Percentiles rank a stretch among this genome's conserved stretches.
phyloP scores from a whole-genome alignment of 1,139 yeast species.

The Kurtzmaniella quercitrusa region DNA sequence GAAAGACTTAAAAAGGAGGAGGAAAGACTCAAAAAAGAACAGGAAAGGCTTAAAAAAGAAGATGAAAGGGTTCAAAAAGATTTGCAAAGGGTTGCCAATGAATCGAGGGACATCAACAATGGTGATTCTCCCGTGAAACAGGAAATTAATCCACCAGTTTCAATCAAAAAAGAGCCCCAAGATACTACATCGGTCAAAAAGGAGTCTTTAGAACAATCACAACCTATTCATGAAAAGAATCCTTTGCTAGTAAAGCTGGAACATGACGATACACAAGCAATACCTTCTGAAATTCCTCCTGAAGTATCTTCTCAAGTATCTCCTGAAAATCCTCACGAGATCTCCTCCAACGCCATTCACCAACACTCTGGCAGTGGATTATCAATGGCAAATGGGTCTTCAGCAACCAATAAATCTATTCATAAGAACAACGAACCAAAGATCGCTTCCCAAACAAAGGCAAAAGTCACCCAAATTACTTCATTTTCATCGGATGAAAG shows the following conservation, averaged over 20 bases:
- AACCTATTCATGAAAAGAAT: background rate
- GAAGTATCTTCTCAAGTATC: background rate
- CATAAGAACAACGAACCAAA: too few species aligned
- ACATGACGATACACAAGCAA: background rate
- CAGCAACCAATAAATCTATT: too few species aligned
- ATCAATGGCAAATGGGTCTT: too few species aligned
- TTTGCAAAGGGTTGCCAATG: too few species aligned
- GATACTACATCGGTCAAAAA: background rate
- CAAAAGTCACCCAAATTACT: background rate
- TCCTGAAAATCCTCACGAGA: background rate
- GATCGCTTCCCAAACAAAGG: background rate
- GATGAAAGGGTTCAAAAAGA: too few species aligned
- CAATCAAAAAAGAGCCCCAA: background rate
- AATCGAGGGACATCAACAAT: too few species aligned
- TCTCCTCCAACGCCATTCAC: background rate
- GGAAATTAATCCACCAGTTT: background rate
- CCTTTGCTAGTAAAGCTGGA: background rate
- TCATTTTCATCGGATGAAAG: conserved; percentile 9
- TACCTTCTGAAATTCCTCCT: background rate
- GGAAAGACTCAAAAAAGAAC: too few species aligned
- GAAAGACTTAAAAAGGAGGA: too few species aligned
- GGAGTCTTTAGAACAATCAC: background rate
- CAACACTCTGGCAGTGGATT: background rate
- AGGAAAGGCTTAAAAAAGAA: too few species aligned
- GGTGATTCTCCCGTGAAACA: background rate